Conservation (phyloP, 176 grass and related monocot species). For the Stipa capillata region DNA sequence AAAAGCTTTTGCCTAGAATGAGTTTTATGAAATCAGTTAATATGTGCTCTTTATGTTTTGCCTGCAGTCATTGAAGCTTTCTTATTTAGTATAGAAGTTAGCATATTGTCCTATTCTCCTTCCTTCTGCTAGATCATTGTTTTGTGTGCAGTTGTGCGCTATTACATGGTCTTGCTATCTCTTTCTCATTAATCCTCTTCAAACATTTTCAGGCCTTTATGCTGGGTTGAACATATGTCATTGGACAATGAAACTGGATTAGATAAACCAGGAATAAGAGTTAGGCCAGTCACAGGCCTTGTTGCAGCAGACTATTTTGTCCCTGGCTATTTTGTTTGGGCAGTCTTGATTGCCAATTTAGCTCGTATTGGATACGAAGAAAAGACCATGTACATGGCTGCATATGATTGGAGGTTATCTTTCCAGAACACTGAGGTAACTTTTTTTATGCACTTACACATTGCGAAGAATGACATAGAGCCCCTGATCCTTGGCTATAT, state of each 20-base stretch:
- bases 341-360: slow-evolving; percentile 96
- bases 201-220: slow-evolving; percentile 69
- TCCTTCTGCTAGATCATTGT: not conserved
- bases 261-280: slow-evolving; percentile 84
- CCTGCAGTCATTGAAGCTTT: not conserved
- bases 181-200: slow-evolving; percentile 9
- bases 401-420: slow-evolving; percentile 98
- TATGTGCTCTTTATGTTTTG: not conserved
- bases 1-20: not conserved
- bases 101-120: not conserved
- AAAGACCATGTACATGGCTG: slow-evolving; percentile 99
- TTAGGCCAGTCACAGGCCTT: slow-evolving; percentile 84
- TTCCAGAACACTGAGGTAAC: slow-evolving; percentile 95
- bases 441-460: slow-evolving; percentile 5
- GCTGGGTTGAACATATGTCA: slow-evolving; percentile 98
- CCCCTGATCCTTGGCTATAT: slow-evolving; percentile 1
- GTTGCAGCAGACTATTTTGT: slow-evolving; percentile 98
- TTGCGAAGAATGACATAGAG: not conserved
- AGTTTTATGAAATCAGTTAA: not conserved
- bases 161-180: not conserved
- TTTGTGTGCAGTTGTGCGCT: not conserved
- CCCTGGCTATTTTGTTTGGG: slow-evolving; percentile 99
- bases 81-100: not conserved
- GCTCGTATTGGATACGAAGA: slow-evolving; percentile 98
- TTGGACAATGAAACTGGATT: slow-evolving; percentile 97